A percentile compares a stretch with the other conserved stretches of the same genome.
Evolutionary conservation across 352 stramenopile species (phyloP).

Genomic region (Pythium dissimile): DNA sequence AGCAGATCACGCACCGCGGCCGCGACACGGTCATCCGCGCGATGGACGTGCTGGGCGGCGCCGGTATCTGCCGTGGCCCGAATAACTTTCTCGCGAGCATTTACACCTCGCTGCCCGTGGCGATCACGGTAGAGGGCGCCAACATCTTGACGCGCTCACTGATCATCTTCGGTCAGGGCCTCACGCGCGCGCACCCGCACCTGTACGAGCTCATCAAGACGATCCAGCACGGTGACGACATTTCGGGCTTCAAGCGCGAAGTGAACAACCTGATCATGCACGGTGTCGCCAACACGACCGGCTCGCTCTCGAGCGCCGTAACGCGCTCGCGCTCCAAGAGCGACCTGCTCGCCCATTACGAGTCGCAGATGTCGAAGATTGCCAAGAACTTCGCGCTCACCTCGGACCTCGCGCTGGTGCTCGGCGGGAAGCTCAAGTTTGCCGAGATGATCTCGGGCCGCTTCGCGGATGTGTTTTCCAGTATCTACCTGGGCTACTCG

Average conservation of each 20-base stretch:
- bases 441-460: constrained; percentile 97
- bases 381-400: constrained; percentile 96
- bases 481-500: constrained; percentile 97
- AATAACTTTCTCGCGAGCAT: constrained; percentile 96
- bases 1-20: constrained; percentile 97
- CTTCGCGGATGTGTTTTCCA: constrained; percentile 96
- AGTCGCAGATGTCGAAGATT: constrained; percentile 96
- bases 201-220: constrained; percentile 97
- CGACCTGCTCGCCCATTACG: constrained; percentile 93
- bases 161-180: constrained; percentile 98
- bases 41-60: constrained; percentile 97
- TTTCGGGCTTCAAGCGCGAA: constrained; percentile 92
- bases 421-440: constrained; percentile 98
- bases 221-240: constrained; percentile 94
- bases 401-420: constrained; percentile 94
- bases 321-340: constrained; percentile 91
- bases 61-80: constrained; percentile 95
- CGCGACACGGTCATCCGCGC: constrained; percentile 94
- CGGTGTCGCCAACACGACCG: constrained; percentile 89
- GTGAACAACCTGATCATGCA: constrained; percentile 94
- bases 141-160: constrained; percentile 98
- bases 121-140: constrained; percentile 97
- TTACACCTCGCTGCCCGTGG: constrained; percentile 96
- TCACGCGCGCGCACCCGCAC: constrained; percentile 97
- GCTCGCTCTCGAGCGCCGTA: constrained; percentile 88